phyloP scores from a whole-genome alignment of 345 rosid genomes.

The Populus alba region DNA sequence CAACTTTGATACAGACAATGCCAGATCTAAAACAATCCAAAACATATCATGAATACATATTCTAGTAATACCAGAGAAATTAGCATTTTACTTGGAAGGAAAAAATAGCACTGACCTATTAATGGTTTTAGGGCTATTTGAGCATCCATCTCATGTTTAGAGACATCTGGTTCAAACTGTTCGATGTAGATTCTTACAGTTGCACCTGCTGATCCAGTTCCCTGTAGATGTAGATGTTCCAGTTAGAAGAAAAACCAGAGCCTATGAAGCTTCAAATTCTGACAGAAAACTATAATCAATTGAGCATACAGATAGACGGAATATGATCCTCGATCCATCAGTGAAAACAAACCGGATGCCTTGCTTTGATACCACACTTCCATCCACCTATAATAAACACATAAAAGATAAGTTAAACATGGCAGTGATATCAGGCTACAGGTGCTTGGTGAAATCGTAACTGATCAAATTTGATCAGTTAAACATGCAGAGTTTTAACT shows the following conservation, averaged over 20 bases:
- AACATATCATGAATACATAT: conserved; percentile 7
- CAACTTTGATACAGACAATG: conserved; percentile 79
- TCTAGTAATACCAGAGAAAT: not conserved
- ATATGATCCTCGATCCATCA: conserved; percentile 87
- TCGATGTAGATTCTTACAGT: conserved; percentile 80
- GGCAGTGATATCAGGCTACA: not conserved
- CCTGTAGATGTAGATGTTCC: conserved; percentile 38
- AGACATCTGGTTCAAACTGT: conserved; percentile 75
- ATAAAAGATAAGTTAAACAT: conserved; percentile 10
- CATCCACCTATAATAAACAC: conserved; percentile 68
- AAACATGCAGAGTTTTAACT: conserved; percentile 25
- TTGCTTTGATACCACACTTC: conserved; percentile 89
- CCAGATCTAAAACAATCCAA: conserved; percentile 60
- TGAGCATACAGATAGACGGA: conserved; percentile 71
- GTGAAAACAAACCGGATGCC: conserved; percentile 89
- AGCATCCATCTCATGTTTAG: conserved; percentile 87
- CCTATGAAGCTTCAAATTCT: conserved; percentile 11
- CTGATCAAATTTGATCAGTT: not conserved
- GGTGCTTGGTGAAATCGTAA: not conserved
- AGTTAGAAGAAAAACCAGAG: conserved; percentile 7
- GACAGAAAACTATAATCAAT: not conserved
- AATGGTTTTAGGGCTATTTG: conserved; percentile 77
- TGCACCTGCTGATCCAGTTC: conserved; percentile 96
- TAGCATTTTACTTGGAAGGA: not conserved
- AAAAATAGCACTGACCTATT: conserved; percentile 49